phyloP scores from a whole-genome alignment of 768 basidiomycete genomes.

The Rickenella mellea region DNA sequence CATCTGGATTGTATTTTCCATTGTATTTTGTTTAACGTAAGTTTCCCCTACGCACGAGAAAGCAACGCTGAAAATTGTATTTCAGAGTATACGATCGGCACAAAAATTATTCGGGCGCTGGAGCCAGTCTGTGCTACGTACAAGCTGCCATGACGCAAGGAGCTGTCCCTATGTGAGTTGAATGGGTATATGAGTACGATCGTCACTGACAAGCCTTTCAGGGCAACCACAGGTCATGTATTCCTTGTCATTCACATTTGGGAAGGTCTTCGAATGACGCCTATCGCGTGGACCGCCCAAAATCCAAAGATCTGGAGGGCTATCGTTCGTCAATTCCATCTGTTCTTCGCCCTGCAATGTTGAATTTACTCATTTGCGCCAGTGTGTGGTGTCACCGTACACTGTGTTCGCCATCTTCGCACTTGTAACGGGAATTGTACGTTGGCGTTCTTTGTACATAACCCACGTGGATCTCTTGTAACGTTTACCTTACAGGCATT shows the following conservation, averaged over 20 bases:
- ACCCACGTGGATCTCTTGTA: too few relatives aligned
- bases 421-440: not conserved
- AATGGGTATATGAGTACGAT: not conserved
- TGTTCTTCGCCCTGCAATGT: not conserved
- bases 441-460: not conserved
- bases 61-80: not conserved
- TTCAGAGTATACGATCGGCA: not conserved
- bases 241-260: not conserved
- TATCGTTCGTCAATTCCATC: not conserved
- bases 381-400: not conserved
- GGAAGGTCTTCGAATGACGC: not conserved
- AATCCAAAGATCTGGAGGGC: not conserved
- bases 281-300: not conserved
- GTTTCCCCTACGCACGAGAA: too few relatives aligned
- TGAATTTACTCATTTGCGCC: not conserved
- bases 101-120: not conserved
- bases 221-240: not conserved
- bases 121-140: not conserved
- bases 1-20: not conserved
- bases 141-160: not conserved
- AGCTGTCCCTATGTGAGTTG: not conserved
- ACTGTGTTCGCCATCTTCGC: not conserved
- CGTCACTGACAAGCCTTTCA: not conserved
- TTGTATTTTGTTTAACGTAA: not conserved
- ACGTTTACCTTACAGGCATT: too few relatives aligned